These are phyloP conservation scores for Spinellus fusiger DNA, from an alignment of 192 early-diverging fungal genomes.

Conservation along the genomic window DNA sequence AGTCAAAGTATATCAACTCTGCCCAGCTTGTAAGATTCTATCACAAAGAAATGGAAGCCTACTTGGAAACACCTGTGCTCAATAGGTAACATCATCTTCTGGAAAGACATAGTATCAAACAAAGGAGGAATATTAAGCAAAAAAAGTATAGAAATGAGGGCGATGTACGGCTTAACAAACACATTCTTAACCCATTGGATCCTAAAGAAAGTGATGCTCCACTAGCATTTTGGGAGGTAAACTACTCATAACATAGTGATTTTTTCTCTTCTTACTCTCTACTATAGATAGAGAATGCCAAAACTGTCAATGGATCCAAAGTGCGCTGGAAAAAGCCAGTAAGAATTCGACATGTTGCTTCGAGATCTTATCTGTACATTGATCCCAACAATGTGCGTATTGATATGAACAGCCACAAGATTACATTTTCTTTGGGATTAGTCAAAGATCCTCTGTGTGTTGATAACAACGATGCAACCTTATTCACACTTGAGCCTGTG, in stretches of 20 bases:
- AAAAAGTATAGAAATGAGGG: slow-evolving; percentile 15
- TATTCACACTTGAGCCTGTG: slow-evolving; percentile 9
- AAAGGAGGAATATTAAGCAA: too few species aligned
- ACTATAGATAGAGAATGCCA: slow-evolving; percentile 15
- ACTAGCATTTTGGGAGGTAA: slow-evolving; percentile 24
- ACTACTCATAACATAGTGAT: neutral
- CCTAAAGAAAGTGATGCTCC: slow-evolving; percentile 26
- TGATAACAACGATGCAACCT: slow-evolving; percentile 6
- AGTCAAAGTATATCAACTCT: slow-evolving; percentile 12
- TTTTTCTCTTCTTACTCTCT: neutral
- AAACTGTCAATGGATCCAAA: slow-evolving; percentile 1
- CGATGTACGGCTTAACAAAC: slow-evolving; percentile 13
- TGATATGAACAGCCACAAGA: slow-evolving; percentile 6
- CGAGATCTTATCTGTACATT: slow-evolving; percentile 16
- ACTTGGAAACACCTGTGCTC: slow-evolving; percentile 12
- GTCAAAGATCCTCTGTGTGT: slow-evolving; percentile 9
- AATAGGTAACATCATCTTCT: slow-evolving; percentile 4
- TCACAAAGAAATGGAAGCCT: slow-evolving; percentile 25
- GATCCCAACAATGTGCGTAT: slow-evolving; percentile 18
- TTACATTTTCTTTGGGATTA: slow-evolving; percentile 5
- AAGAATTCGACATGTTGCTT: slow-evolving; percentile 22
- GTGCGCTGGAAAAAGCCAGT: slow-evolving; percentile 17
- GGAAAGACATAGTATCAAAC: too few species aligned
- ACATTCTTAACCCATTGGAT: slow-evolving; percentile 23
- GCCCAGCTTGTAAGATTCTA: slow-evolving; percentile 21